Conservation (phyloP, 176 grass and related monocot species). For the Cenchrus fungigraminus region DNA sequence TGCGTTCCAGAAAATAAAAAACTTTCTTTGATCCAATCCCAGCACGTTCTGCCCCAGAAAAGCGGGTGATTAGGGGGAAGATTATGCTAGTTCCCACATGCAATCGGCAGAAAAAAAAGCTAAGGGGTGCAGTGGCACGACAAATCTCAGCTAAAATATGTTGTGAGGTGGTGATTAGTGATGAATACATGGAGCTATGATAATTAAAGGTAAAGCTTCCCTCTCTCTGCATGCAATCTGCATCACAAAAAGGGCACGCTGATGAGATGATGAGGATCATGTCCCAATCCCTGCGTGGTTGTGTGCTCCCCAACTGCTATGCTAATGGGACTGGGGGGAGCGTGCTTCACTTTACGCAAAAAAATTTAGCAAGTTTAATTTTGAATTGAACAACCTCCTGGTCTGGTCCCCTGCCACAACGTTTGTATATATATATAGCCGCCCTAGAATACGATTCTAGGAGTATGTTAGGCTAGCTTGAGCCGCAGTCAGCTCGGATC, state of each 20-base stretch:
- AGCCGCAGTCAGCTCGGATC: conserved; percentile 28
- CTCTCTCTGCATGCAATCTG: background rate
- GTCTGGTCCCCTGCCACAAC: conserved; percentile 25
- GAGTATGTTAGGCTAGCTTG: background rate
- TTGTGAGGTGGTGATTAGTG: background rate
- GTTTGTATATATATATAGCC: background rate
- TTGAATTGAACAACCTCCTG: conserved; percentile 4
- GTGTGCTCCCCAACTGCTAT: conserved; percentile 29
- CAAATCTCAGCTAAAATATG: conserved; percentile 20
- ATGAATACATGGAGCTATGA: background rate
- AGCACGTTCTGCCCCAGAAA: conserved; percentile 19
- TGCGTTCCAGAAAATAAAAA: background rate
- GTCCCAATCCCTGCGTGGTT: conserved; percentile 31
- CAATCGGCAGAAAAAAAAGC: conserved; percentile 9
- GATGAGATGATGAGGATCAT: conserved; percentile 39
- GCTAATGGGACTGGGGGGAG: background rate
- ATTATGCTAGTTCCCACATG: background rate
- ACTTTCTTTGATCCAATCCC: conserved; percentile 26
- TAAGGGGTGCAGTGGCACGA: background rate
- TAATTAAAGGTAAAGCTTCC: background rate
- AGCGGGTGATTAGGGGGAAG: background rate
- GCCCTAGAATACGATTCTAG: conserved; percentile 18
- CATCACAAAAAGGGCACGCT: background rate
- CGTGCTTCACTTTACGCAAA: conserved; percentile 16
- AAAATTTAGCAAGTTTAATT: background rate